Evolutionary conservation across 2,329 filamentous ascomycete species (phyloP).

Genomic region (Neonectria sp.): DNA sequence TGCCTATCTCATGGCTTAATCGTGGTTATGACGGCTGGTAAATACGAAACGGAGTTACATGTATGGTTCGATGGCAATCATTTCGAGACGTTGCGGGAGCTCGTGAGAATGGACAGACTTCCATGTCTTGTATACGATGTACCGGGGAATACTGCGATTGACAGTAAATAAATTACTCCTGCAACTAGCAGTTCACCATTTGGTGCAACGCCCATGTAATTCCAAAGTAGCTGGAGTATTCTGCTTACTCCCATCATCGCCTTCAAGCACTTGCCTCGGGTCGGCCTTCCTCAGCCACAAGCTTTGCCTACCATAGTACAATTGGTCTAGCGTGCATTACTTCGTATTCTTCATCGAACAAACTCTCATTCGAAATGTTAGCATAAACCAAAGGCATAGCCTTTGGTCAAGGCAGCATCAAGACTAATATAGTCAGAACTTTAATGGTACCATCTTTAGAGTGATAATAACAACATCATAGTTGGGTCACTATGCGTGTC

Average conservation of each 20-base stretch:
- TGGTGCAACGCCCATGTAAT: neutral
- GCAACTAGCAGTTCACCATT: neutral
- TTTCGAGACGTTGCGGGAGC: neutral
- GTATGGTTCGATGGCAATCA: neutral
- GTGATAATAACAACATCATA: constrained; percentile 9
- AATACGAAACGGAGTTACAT: neutral
- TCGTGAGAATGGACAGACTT: neutral
- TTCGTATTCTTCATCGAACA: neutral
- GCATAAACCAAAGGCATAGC: neutral
- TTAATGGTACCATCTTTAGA: constrained; percentile 15
- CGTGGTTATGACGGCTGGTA: neutral
- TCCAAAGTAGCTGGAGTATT: neutral
- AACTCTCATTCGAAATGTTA: neutral
- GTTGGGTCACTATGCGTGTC: constrained; percentile 3
- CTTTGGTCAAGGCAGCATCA: no score
- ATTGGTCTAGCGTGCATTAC: neutral
- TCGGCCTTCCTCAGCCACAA: neutral
- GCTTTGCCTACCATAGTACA: neutral
- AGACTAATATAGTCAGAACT: constrained; percentile 3
- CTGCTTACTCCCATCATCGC: neutral
- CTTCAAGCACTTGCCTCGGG: neutral
- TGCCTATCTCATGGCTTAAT: neutral
- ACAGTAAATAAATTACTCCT: neutral
- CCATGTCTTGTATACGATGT: neutral
- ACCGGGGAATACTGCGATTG: neutral